phyloP scores from a whole-genome alignment of 2,329 filamentous ascomycete species.

The Domatiomyces globalis region DNA sequence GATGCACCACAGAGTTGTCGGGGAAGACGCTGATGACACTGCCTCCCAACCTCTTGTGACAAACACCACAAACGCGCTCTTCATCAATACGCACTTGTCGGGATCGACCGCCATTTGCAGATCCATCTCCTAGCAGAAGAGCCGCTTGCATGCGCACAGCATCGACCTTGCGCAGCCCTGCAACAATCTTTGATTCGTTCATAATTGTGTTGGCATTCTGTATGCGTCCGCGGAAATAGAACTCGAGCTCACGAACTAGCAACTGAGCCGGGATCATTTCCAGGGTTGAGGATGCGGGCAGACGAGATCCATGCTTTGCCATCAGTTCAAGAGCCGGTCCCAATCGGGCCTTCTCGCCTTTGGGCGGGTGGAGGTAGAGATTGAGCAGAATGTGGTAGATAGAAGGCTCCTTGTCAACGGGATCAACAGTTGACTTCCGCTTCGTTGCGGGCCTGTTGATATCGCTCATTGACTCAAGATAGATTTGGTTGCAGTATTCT shows the following conservation, averaged over 20 bases:
- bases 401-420: slow-evolving; percentile 49
- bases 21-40: slow-evolving; percentile 84
- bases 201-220: slow-evolving; percentile 69
- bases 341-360: slow-evolving; percentile 57
- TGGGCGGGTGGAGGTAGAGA: slow-evolving; percentile 70
- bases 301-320: slow-evolving; percentile 79
- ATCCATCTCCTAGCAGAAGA: slow-evolving; percentile 58
- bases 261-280: slow-evolving; percentile 70
- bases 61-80: slow-evolving; percentile 79
- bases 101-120: slow-evolving; percentile 38
- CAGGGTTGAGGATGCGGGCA: slow-evolving; percentile 75
- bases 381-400: slow-evolving; percentile 88
- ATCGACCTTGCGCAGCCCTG: slow-evolving; percentile 62
- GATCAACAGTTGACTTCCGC: slow-evolving; percentile 31
- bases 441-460: slow-evolving; percentile 22
- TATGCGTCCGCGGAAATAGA: slow-evolving; percentile 85
- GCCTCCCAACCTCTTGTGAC: slow-evolving; percentile 80
- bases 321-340: slow-evolving; percentile 71
- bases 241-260: slow-evolving; percentile 63
- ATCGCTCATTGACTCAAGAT: slow-evolving; percentile 39
- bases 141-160: slow-evolving; percentile 62
- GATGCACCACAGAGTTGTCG: slow-evolving; percentile 61
- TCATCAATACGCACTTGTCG: slow-evolving; percentile 68
- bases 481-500: slow-evolving; percentile 84
- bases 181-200: slow-evolving; percentile 65